Base-by-base conservation (phyloP, 352 stramenopile genomes). In the Globisporangium perplexum region DNA sequence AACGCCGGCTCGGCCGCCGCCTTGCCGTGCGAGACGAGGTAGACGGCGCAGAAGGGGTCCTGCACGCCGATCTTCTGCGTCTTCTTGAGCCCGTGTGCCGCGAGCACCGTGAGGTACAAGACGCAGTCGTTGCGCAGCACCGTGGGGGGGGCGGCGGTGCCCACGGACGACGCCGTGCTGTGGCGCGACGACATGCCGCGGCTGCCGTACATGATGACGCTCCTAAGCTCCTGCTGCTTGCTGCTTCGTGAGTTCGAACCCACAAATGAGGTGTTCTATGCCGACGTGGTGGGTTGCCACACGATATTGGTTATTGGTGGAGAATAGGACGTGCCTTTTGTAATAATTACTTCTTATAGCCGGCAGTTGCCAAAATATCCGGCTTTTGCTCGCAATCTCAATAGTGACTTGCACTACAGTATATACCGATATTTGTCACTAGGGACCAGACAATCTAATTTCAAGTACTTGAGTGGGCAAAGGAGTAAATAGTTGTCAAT, bases 41-140 rank as follows among this genome's bases (percentile, higher is more conserved):
- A 72, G 41, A 86, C 69, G 22, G 69, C 71, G 55, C 74, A 87
- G 68, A 74, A 90, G 36, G 79, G 79, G 66, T 90, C 79, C 62
- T 90, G 79, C 45, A 87, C 77, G 50, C 80, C 80, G 51, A 90
- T 50, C 28, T 68, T 69, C 65, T 88, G 77, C 63, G 77, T 84
- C 36, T 69, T 64, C 66, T 88, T 90, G 54, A 90, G 65, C 28
- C 81, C 75, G 43, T 75, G 74, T 43, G 69, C 80, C 48, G 66
- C 71, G 14, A 88, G 59, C 46, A 90, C 72, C 41, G 74, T 86
- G 53, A 88, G 58, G 57, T 87, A 88, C 31, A 88, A 51, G 26
- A 90, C 75, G 22, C 75, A 74, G 64, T 90, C 77, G 47, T 87
- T 90, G 28, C 74, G 77, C 60, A 88, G 55, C 36, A 61, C 69